These are phyloP conservation scores for Rhodotorula kratochvilovae DNA, from an alignment of 768 basidiomycete genomes.

Conservation along the genomic window DNA sequence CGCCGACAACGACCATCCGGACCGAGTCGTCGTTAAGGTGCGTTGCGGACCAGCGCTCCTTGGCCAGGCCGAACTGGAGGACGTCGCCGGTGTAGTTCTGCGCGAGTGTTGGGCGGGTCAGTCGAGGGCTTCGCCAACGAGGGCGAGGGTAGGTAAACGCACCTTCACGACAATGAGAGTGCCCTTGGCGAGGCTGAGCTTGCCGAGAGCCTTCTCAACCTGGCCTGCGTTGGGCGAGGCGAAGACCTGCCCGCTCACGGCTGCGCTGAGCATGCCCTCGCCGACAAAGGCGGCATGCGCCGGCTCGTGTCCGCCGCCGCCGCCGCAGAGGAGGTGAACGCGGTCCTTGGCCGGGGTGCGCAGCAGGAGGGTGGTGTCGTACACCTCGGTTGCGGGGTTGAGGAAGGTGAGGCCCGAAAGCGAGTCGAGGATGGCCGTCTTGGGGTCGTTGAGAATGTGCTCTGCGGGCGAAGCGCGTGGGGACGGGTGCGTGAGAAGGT, in stretches of 20 bases:
- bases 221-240: conserved; percentile 84
- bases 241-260: conserved; percentile 83
- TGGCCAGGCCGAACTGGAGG: conserved; percentile 50
- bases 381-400: conserved; percentile 54
- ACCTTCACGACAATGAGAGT: conserved; percentile 19
- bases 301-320: conserved; percentile 80
- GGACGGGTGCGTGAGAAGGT: not conserved
- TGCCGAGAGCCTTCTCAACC: conserved; percentile 71
- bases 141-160: not conserved
- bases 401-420: conserved; percentile 61
- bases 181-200: conserved; percentile 3
- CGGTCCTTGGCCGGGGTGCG: not conserved
- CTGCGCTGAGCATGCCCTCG: conserved; percentile 71
- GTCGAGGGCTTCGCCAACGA: no score
- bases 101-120: not conserved
- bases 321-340: conserved; percentile 75
- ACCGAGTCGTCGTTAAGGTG: conserved; percentile 44
- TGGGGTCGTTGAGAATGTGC: conserved; percentile 71
- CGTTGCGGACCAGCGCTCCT: conserved; percentile 36
- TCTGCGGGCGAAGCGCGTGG: conserved; percentile 49
- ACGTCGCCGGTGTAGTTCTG: conserved; percentile 45
- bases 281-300: conserved; percentile 87
- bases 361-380: conserved; percentile 22
- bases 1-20: conserved; percentile 48
- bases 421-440: conserved; percentile 69